phyloP scores from a whole-genome alignment of 352 stramenopile genomes.

The Phytophthora idaei region DNA sequence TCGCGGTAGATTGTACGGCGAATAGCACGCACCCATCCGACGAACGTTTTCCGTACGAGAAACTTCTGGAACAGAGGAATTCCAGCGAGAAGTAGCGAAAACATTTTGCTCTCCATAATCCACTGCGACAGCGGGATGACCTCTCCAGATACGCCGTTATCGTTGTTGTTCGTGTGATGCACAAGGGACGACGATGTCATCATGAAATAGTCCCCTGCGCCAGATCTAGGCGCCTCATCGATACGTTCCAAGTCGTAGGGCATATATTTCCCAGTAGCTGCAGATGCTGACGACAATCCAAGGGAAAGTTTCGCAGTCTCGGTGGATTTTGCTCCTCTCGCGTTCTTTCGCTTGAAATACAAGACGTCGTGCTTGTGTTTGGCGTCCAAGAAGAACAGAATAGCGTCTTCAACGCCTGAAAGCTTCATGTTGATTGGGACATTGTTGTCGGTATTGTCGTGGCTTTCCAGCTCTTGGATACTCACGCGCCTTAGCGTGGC shows the following conservation, averaged over 20 bases:
- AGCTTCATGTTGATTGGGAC: conserved; percentile 5
- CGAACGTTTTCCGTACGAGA: conserved; percentile 60
- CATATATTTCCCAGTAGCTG: conserved; percentile 40
- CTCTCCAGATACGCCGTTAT: conserved; percentile 48
- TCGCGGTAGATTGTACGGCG: conserved; percentile 48
- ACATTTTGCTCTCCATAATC: conserved; percentile 80
- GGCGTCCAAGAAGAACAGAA: conserved; percentile 71
- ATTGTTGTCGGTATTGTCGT: conserved; percentile 9
- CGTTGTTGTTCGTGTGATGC: conserved; percentile 52
- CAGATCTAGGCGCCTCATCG: conserved; percentile 30
- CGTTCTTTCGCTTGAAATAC: conserved; percentile 57
- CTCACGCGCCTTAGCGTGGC: conserved; percentile 24
- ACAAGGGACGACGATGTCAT: conserved; percentile 68
- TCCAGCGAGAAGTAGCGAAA: conserved; percentile 66
- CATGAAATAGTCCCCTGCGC: conserved; percentile 66
- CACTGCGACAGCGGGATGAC: conserved; percentile 69
- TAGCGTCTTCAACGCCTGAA: conserved; percentile 63
- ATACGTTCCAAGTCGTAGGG: conserved; percentile 68
- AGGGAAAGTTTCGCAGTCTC: conserved; percentile 31
- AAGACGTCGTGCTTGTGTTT: conserved; percentile 75
- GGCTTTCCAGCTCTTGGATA: neutral
- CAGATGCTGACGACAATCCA: conserved; percentile 29
- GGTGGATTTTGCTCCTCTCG: conserved; percentile 7
- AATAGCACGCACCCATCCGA: conserved; percentile 49
- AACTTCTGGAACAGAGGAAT: conserved; percentile 84